Conservation (phyloP, 177 flowering plant genomes). For the Tripterygium wilfordii region DNA sequence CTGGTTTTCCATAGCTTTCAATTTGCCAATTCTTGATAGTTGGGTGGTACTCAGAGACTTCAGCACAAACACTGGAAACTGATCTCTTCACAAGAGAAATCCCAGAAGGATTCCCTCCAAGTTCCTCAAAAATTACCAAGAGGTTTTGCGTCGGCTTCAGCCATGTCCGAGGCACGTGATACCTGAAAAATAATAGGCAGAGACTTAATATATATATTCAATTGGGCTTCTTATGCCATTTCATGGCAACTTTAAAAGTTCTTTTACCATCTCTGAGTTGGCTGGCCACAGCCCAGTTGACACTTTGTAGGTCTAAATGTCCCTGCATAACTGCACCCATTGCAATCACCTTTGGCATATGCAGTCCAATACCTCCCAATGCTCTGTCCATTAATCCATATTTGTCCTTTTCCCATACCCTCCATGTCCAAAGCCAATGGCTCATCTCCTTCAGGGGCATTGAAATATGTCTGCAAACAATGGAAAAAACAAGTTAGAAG, state of each 20-base stretch:
- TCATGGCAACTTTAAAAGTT: background rate
- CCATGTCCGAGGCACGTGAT: constrained; percentile 94
- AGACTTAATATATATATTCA: too few species aligned
- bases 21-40: constrained; percentile 59
- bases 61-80: constrained; percentile 63
- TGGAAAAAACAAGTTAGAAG: background rate
- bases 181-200: constrained; percentile 60
- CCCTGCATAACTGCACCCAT: constrained; percentile 47
- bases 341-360: constrained; percentile 51
- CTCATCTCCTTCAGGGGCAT: constrained; percentile 68
- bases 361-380: constrained; percentile 78
- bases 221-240: too few species aligned
- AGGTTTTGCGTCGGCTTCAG: constrained; percentile 68
- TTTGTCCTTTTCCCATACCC: constrained; percentile 76
- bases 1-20: constrained; percentile 58
- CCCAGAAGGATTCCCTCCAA: constrained; percentile 71
- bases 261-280: constrained; percentile 67
- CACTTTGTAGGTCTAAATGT: constrained; percentile 51
- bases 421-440: constrained; percentile 71
- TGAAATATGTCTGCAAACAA: constrained; percentile 44
- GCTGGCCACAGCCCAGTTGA: constrained; percentile 59
- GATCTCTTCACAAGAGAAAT: constrained; percentile 67
- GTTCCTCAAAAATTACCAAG: constrained; percentile 79
- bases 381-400: constrained; percentile 72
- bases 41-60: constrained; percentile 69